Evolutionary conservation across 73 alveolate species (phyloP).

Genomic region (Uronychia binucleata): DNA sequence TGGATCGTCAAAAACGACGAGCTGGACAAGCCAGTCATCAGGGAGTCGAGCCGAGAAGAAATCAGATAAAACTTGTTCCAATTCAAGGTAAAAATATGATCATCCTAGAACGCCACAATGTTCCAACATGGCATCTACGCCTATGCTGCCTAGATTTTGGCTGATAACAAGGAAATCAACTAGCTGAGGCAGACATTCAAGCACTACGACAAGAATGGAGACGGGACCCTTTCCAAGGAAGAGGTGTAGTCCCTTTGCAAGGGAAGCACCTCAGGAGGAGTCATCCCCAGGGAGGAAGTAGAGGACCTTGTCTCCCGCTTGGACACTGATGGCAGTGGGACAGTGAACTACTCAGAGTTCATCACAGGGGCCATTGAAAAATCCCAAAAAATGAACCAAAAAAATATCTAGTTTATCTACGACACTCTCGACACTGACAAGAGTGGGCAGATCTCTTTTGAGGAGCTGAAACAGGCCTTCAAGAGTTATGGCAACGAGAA

Average conservation of each 20-base stretch:
- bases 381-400: background rate
- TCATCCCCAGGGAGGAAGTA: conserved; percentile 23
- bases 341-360: conserved; percentile 74
- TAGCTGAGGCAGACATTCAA: conserved; percentile 74
- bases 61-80: background rate
- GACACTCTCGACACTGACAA: background rate
- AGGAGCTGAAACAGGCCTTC: conserved; percentile 7
- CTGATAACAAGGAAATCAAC: conserved; percentile 73
- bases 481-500: conserved; percentile 10
- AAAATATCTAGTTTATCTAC: background rate
- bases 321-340: conserved; percentile 79
- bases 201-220: conserved; percentile 78
- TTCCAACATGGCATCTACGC: background rate
- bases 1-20: conserved; percentile 27
- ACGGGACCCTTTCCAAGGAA: conserved; percentile 75
- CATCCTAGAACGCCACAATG: conserved; percentile 9
- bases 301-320: conserved; percentile 13
- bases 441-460: background rate
- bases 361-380: conserved; percentile 70
- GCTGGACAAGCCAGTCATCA: background rate
- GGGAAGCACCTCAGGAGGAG: conserved; percentile 40
- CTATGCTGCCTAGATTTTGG: conserved; percentile 5
- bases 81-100: background rate
- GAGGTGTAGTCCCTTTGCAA: conserved; percentile 68
- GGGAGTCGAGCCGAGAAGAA: background rate